Evolutionary conservation across 129 eudicot species (phyloP), one percentile per base, ranked within the genome.

Genomic region (Mikania micrantha): DNA sequence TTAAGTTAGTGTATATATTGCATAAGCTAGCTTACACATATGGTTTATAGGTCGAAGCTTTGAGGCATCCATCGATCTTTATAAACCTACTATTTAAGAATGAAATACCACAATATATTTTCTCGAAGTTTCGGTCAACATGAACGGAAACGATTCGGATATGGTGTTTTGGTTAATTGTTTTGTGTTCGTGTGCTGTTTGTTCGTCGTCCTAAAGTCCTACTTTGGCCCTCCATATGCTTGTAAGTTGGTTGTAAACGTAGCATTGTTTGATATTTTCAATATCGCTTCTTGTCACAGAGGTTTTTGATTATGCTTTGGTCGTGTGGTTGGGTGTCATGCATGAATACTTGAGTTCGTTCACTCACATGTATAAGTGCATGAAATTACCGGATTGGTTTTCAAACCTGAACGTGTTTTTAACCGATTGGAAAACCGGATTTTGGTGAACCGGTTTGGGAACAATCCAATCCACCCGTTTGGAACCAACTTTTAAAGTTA

Each of bases 61-160:
- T n/a, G n/a, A n/a, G n/a, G n/a, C n/a, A n/a, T n/a, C n/a, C n/a
- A n/a, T n/a, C n/a, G n/a, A n/a, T n/a, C n/a, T n/a, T n/a, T n/a
- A n/a, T n/a, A n/a, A n/a, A n/a, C n/a, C n/a, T n/a, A n/a, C n/a
- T n/a, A 28, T 28, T 28, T 28, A 28, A 44, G 29, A 8, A 67
- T 59, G 74, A 59, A 75, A 67, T 11, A 67, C 17, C 42, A 60
- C 3, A 64, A 75, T 53, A 75, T 75, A 32, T 67, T 67, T 10
- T 78, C 82, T 22, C 81, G 84, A 67, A 90, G 95, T 66, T 90
- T 83, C 64, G 77, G 78, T 50, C 69, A 44, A 2, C 39, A 74
- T 2, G 88, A 85, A 54, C 84, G 80, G 27, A 75, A 80, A 67
- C 71, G 73, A 71, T 45, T 90, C 7, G 82, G 90, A 20, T 70